Evolutionary conservation across 805 yeast species (phyloP), one percentile per base, ranked within the genome.

Genomic region (Lipomyces lipofer): DNA sequence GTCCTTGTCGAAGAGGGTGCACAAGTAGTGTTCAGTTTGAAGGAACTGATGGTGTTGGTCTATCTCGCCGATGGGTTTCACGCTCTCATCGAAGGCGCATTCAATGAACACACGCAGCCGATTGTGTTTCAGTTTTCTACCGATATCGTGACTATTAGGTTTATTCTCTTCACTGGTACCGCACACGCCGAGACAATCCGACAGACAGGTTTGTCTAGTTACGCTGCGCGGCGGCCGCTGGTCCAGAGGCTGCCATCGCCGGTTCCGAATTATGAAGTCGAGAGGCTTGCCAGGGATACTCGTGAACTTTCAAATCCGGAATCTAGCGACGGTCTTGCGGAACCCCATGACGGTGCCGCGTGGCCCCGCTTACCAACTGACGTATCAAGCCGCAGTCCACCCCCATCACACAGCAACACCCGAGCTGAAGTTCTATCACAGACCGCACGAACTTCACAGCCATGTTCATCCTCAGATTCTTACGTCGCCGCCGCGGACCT

Each of bases 121-220:
- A 57, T 57, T 4, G 44, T 48, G 4, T 55, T 58, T 29, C 38
- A 47, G 45, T 51, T 56, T 33, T 44, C 42, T 10, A 30, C 44
- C 12, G 51, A 32, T 9, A 25, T 29, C 8, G 8, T 54, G 4
- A 21, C 28, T 22, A 36, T 39, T n/a, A n/a, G 15, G 7, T 55
- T 56, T 44, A 22, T 58, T 6, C 38, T 57, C 1, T 55, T 57
- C 30, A 57, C 61, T 3, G 56, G 58, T 10, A 51, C 43, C 12
- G 33, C 39, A 17, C 12, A 24, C 6, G 27, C 33, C 6, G 53
- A 49, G 25, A 44, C 15, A 13, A 27, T 13, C 28, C 39, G 19
- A 3, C 24, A 15, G 12, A 19, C 25, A 12, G 27, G 22, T 38
- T 27, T 17, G 24, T n/a, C 35, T 2, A 42, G 22, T n/a, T 13